Base-by-base conservation (phyloP, 106 monocot genomes). In the Acorus gramineus region DNA sequence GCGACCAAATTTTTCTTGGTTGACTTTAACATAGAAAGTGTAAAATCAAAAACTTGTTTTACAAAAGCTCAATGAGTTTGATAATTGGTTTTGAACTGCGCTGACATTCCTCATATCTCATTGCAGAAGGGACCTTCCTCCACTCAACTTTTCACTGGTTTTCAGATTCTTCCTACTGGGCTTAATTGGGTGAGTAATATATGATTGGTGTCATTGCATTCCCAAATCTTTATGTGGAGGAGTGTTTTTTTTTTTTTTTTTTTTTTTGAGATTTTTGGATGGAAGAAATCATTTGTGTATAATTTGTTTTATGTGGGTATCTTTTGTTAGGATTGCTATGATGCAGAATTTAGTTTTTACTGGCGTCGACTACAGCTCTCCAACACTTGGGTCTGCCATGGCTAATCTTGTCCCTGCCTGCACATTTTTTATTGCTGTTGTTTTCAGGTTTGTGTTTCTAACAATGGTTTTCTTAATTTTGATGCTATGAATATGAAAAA, bases 321-420 rank as follows among this genome's bases (percentile, higher is more conserved):
- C 10, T 8, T 3, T 55, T 55, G 55, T 55, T 55, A 55, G 55
- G 5, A 55, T 55, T 55, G 13, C 55, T 12, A 55, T 55, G 3
- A 11, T 55, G 55, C 55, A 55, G 55, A 55, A 55, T 3, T 55
- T 10, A 2, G 55, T 55, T 3, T 55, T 55, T 12, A 55, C 55
- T 7, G 55, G 55, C 55, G 13, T 55, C 55, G 13, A 12, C 7
- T 55, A 55, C 55, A 55, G 55, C 55, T 55, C 55, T 55, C 55
- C 55, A n/a, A 55, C 55, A 12, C 55, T 55, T 12, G 55, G 55
- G 55, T 55, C 55, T 5, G 55, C 55, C 11, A 55, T 55, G 55
- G 10, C 8, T 55, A 55, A 55, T 12, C 13, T 55, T 10, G 55
- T 55, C 13, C 55, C 55, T 5, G 55, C 11, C 5, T 8, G 10